A percentile compares a stretch with the other conserved stretches of the same genome.
Evolutionary conservation across 805 yeast species (phyloP).

Genomic region (Zygosaccharomyces kombuchaensis): DNA sequence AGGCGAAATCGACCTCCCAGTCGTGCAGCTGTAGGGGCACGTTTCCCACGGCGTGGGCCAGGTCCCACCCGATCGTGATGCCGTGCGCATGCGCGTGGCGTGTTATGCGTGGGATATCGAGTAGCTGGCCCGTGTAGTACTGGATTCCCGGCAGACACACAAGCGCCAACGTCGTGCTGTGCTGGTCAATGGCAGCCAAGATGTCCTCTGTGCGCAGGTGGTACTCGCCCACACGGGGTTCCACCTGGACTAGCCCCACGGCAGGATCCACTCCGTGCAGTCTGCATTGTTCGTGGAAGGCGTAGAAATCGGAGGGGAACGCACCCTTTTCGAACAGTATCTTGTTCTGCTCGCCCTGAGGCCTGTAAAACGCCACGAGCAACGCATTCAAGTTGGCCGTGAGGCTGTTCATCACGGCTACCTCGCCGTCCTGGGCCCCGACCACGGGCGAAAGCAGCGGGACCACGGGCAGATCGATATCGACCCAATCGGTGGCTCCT

Average conservation of each 20-base stretch:
- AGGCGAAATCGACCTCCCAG: constrained; percentile 91
- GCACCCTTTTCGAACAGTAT: constrained; percentile 82
- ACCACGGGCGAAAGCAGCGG: constrained; percentile 68
- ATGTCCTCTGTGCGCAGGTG: constrained; percentile 61
- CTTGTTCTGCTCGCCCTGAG: constrained; percentile 50
- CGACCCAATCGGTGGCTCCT: constrained; percentile 69
- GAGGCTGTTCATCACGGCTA: constrained; percentile 82
- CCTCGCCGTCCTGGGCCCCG: constrained; percentile 73
- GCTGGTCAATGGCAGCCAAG: constrained; percentile 46
- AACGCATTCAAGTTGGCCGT: constrained; percentile 78
- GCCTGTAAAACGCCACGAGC: constrained; percentile 69
- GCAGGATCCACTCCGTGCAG: constrained; percentile 52
- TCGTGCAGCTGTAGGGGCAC: constrained; percentile 72
- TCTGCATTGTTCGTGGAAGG: constrained; percentile 67
- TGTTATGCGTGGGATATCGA: constrained; percentile 73
- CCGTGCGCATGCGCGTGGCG: constrained; percentile 47
- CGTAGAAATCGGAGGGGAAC: constrained; percentile 89
- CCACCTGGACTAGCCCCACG: constrained; percentile 58
- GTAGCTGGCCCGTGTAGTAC: constrained; percentile 85
- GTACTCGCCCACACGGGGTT: constrained; percentile 56
- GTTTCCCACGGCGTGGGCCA: constrained; percentile 93
- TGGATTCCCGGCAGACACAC: constrained; percentile 86
- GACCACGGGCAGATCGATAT: constrained; percentile 72
- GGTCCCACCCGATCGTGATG: constrained; percentile 83
- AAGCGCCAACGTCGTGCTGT: constrained; percentile 61